A percentile compares a stretch with the other conserved stretches of the same genome.
phyloP scores from a whole-genome alignment of 1,284 basidiomycete species.

The Cryptococcus depauperatus region DNA sequence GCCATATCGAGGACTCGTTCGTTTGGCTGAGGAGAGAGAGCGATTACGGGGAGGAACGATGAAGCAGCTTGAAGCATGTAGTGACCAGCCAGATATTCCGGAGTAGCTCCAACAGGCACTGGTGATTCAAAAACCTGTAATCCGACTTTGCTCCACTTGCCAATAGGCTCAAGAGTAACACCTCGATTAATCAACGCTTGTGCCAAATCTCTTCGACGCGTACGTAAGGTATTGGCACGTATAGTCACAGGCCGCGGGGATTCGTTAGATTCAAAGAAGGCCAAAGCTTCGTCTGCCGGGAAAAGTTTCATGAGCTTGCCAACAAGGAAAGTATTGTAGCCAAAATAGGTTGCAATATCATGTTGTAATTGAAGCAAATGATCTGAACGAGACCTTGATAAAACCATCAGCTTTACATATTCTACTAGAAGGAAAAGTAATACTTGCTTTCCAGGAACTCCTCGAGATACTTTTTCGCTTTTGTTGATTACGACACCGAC shows the following conservation, averaged over 20 bases:
- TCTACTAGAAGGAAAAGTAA: no score
- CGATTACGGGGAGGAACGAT: constrained; percentile 97
- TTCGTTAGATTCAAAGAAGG: constrained; percentile 98
- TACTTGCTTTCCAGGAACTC: constrained; percentile 57
- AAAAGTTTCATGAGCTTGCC: constrained; percentile 94
- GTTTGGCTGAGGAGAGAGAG: constrained; percentile 82
- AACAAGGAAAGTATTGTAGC: constrained; percentile 92
- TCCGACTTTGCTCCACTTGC: constrained; percentile 98
- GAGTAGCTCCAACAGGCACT: constrained; percentile 93
- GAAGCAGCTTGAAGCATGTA: constrained; percentile 99
- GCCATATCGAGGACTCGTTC: constrained; percentile 98
- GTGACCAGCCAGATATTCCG: constrained; percentile 97
- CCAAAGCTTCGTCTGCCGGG: constrained; percentile 88
- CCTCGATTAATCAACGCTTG: constrained; percentile 93
- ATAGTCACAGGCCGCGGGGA: constrained; percentile 94
- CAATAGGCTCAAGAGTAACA: constrained; percentile 94
- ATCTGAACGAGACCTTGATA: constrained; percentile 67
- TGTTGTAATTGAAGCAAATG: constrained; percentile 79
- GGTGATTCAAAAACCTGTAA: constrained; percentile 94
- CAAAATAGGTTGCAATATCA: constrained; percentile 91
- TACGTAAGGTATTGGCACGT: constrained; percentile 92
- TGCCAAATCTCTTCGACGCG: constrained; percentile 85
- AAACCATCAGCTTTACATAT: constrained; percentile 5
- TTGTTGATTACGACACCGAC: constrained; percentile 70
- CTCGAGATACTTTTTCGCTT: constrained; percentile 54